These are phyloP conservation scores for Primulina eburnea DNA, from an alignment of 257 asterid species.

Conservation along the genomic window DNA sequence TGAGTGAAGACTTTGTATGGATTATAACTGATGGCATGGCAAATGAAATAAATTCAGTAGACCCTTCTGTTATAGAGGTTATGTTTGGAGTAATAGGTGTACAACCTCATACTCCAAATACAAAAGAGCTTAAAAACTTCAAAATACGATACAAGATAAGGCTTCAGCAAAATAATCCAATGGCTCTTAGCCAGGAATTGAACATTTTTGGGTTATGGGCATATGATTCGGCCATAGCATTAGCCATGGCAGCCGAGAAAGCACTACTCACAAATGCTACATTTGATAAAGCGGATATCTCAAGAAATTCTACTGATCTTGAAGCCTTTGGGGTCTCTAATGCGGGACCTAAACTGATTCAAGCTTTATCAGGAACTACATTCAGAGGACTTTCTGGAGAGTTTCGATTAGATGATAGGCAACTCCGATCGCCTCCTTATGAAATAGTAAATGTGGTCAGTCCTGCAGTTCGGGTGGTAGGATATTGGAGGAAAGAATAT, in stretches of 20 bases:
- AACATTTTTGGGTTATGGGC: conserved; percentile 25
- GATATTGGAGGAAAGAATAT: conserved; percentile 20
- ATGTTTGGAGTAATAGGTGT: conserved; percentile 26
- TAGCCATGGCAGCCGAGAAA: conserved; percentile 27
- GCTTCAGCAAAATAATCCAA: neutral
- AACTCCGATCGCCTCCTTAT: conserved; percentile 23
- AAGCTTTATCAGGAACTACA: conserved; percentile 10
- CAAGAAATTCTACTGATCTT: conserved; percentile 7
- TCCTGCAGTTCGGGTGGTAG: conserved; percentile 7
- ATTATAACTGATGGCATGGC: conserved; percentile 18
- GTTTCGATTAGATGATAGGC: conserved; percentile 14
- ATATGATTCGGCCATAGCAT: conserved; percentile 18
- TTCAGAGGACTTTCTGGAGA: conserved; percentile 21
- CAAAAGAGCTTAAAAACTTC: conserved; percentile 18
- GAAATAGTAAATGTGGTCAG: conserved; percentile 23
- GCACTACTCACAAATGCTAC: neutral
- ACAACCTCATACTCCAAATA: conserved; percentile 3
- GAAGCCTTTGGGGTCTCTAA: conserved; percentile 14
- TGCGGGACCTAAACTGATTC: conserved; percentile 13
- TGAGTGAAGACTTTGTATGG: conserved; percentile 26
- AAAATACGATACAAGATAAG: neutral
- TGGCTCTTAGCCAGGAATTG: neutral
- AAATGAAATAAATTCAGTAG: neutral
- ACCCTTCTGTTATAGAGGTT: conserved; percentile 4
- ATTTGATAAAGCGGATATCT: neutral